Evolutionary conservation across 192 early-diverging fungal species (phyloP).

Genomic region (Mortierella claussenii): DNA sequence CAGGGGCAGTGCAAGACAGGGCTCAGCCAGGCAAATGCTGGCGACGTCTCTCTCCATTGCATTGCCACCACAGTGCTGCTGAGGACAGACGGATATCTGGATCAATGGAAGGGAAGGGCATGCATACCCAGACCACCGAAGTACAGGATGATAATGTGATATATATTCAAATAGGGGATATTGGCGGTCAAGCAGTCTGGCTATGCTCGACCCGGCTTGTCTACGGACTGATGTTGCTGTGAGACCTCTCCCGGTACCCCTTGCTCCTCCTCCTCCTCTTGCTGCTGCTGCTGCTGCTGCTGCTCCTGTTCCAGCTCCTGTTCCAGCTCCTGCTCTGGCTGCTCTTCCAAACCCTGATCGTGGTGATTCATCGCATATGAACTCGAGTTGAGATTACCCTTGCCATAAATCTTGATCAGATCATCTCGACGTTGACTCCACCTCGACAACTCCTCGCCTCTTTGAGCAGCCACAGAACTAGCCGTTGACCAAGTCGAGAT

Average conservation of each 20-base stretch:
- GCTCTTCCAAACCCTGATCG: conserved; percentile 15
- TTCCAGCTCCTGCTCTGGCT: neutral
- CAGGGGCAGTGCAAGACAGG: too few species aligned
- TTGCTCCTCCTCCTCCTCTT: too few species aligned
- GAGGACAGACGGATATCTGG: too few species aligned
- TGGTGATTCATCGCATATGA: conserved; percentile 17
- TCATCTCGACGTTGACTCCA: conserved; percentile 47
- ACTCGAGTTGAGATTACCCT: conserved; percentile 12
- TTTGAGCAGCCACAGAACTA: conserved; percentile 37
- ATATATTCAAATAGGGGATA: too few species aligned
- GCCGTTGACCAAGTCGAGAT: conserved; percentile 52
- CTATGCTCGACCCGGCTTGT: neutral
- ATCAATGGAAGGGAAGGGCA: too few species aligned
- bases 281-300: neutral
- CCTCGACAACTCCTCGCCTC: conserved; percentile 40
- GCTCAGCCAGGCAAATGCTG: too few species aligned
- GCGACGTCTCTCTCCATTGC: too few species aligned
- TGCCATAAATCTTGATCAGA: conserved; percentile 45
- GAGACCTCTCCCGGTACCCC: neutral
- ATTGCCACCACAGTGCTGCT: too few species aligned
- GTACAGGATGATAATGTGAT: too few species aligned
- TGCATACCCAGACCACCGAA: too few species aligned
- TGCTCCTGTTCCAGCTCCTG: conserved; percentile 4
- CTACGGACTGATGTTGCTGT: neutral
- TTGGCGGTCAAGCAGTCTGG: too few species aligned